Evolutionary conservation across 768 basidiomycete species (phyloP).

Genomic region (Mycena vulgaris): DNA sequence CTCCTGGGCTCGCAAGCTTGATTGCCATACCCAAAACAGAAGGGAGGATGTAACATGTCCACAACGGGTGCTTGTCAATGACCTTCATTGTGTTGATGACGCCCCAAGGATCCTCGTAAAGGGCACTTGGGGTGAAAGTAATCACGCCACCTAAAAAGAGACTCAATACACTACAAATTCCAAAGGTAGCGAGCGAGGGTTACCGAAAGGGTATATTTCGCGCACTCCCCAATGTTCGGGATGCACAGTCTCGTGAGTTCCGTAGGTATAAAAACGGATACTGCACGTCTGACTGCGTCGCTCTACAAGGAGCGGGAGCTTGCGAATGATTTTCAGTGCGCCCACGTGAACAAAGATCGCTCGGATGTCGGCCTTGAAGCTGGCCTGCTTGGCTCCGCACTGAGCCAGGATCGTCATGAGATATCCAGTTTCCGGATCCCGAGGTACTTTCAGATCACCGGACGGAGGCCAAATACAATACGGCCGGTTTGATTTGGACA

Average conservation of each 20-base stretch:
- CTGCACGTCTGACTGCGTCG: conserved; percentile 61
- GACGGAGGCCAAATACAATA: conserved; percentile 66
- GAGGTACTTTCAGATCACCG: conserved; percentile 47
- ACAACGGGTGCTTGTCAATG: conserved; percentile 73
- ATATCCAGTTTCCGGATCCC: conserved; percentile 58
- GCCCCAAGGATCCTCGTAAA: conserved; percentile 67
- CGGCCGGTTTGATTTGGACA: conserved; percentile 53
- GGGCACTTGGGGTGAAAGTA: conserved; percentile 77
- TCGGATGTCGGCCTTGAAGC: conserved; percentile 57
- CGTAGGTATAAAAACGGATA: conserved; percentile 78
- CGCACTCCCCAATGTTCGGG: conserved; percentile 71
- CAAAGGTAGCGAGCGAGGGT: conserved; percentile 10
- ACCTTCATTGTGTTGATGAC: conserved; percentile 64
- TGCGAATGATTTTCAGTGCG: conserved; percentile 64
- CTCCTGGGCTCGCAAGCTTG: conserved; percentile 52
- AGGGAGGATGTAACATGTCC: conserved; percentile 79
- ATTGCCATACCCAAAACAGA: conserved; percentile 72
- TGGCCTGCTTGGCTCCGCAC: conserved; percentile 57
- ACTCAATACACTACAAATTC: background rate
- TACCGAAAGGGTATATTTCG: conserved; percentile 81
- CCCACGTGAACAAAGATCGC: conserved; percentile 79
- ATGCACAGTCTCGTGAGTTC: conserved; percentile 70
- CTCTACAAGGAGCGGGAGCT: conserved; percentile 64
- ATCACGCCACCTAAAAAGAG: conserved; percentile 73
- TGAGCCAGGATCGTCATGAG: conserved; percentile 62